Conservation (phyloP, 352 stramenopile species). For the Blastocystis sp. region DNA sequence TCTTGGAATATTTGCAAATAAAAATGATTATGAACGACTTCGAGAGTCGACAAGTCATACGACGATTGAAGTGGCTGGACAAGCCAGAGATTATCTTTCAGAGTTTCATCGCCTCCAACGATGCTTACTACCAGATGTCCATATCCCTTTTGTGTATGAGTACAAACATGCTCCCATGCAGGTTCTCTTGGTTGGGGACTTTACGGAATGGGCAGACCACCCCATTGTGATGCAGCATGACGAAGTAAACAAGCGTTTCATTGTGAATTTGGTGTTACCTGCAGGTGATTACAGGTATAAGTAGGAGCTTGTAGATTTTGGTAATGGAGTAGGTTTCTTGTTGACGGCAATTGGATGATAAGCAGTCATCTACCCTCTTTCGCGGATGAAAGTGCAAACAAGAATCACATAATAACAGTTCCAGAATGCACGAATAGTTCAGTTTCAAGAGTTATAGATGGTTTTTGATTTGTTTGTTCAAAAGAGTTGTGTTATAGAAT, state of each 20-base stretch:
- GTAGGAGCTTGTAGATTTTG: neutral
- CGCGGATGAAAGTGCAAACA: neutral
- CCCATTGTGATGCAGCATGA: conserved; percentile 4
- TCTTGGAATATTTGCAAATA: conserved; percentile 44
- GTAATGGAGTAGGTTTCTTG: conserved; percentile 42
- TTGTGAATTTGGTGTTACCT: neutral
- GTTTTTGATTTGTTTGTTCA: conserved; percentile 15
- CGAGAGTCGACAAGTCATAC: conserved; percentile 33
- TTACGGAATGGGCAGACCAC: conserved; percentile 62
- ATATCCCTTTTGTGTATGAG: conserved; percentile 40
- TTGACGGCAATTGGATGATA: conserved; percentile 47
- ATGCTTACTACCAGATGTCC: neutral
- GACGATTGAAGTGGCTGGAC: conserved; percentile 29
- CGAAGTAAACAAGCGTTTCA: neutral
- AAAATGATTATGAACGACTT: conserved; percentile 40
- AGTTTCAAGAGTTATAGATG: neutral
- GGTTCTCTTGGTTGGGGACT: conserved; percentile 43
- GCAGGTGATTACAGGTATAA: conserved; percentile 35
- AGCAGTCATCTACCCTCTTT: neutral
- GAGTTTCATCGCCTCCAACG: conserved; percentile 54
- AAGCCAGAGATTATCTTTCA: conserved; percentile 44
- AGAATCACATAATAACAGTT: conserved; percentile 47
- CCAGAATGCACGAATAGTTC: conserved; percentile 25
- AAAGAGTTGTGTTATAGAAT: neutral
- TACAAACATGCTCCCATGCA: neutral